A percentile compares a stretch with the other conserved stretches of the same genome.
These are phyloP conservation scores for Jaminaea rosea DNA, from an alignment of 1,284 basidiomycete species.

Conservation along the genomic window DNA sequence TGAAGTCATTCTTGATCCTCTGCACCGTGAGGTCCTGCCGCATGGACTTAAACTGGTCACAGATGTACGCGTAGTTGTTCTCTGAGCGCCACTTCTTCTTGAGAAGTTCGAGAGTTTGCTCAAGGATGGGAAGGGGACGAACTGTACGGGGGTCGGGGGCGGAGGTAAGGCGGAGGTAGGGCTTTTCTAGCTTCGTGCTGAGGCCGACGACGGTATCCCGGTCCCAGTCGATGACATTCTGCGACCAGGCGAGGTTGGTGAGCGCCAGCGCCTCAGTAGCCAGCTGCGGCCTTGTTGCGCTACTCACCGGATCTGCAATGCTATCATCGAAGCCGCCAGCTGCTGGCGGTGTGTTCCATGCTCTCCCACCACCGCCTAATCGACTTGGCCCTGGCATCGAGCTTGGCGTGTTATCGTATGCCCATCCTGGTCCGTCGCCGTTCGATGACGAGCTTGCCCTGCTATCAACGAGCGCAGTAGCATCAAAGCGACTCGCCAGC, in stretches of 20 bases:
- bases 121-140: slow-evolving; percentile 73
- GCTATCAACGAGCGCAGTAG: not conserved
- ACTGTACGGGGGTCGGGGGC: slow-evolving; percentile 92
- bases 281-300: not conserved
- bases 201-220: slow-evolving; percentile 88
- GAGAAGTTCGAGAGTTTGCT: slow-evolving; percentile 75
- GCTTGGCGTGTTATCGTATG: no score
- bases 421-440: not conserved
- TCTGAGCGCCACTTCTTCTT: slow-evolving; percentile 82
- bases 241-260: not conserved
- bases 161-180: slow-evolving; percentile 86
- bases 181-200: slow-evolving; percentile 79
- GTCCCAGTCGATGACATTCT: slow-evolving; percentile 88
- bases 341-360: not conserved
- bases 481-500: no score
- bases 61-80: slow-evolving; percentile 80
- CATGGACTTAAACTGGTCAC: slow-evolving; percentile 95
- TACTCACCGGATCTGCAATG: slow-evolving; percentile 8
- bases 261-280: not conserved
- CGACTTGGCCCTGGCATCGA: no score
- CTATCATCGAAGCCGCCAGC: not conserved
- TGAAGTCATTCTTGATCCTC: slow-evolving; percentile 97
- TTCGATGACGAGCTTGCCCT: no score
- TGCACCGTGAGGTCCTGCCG: slow-evolving; percentile 99
- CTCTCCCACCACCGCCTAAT: not conserved